These are phyloP conservation scores for Tolypocladium tropicale DNA, from an alignment of 2,329 filamentous ascomycete species.

Conservation along the genomic window DNA sequence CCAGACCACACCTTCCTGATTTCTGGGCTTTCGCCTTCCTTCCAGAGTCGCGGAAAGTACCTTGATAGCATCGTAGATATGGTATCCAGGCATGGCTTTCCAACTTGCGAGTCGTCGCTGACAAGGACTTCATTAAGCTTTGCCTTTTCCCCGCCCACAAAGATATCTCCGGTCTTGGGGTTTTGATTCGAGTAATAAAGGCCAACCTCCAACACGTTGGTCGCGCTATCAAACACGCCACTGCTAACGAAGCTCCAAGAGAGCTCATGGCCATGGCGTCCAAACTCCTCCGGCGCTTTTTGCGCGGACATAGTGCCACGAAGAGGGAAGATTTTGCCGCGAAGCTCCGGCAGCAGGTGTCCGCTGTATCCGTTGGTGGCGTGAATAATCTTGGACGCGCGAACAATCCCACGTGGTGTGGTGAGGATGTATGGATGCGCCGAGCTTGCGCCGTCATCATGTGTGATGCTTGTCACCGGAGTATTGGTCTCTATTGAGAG, in stretches of 20 bases:
- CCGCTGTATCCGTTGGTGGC: constrained; percentile 43
- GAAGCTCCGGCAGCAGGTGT: constrained; percentile 37
- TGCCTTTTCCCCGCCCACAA: constrained; percentile 40
- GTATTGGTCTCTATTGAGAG: constrained; percentile 28
- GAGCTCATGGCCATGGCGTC: constrained; percentile 13
- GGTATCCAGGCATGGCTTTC: constrained; percentile 19
- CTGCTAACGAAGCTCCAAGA: constrained; percentile 38
- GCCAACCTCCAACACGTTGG: constrained; percentile 23
- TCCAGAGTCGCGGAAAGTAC: constrained; percentile 24
- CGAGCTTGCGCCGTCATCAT: constrained; percentile 6
- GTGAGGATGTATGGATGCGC: constrained; percentile 25
- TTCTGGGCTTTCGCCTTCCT: constrained; percentile 8
- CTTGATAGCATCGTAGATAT: constrained; percentile 26
- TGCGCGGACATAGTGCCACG: constrained; percentile 39
- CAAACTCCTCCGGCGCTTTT: constrained; percentile 21
- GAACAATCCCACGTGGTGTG: constrained; percentile 34
- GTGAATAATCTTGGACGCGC: constrained; percentile 39
- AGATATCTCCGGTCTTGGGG: constrained; percentile 27
- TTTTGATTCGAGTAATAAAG: constrained; percentile 15
- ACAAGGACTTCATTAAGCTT: constrained; percentile 26
- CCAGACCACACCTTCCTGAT: constrained; percentile 36
- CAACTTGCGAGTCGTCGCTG: constrained; percentile 30
- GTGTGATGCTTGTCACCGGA: constrained; percentile 13
- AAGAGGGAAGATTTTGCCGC: constrained; percentile 29
- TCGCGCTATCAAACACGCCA: constrained; percentile 33